Evolutionary conservation across 75 land plant genomes (phyloP).

Genomic region (Selaginella moellendorffii): DNA sequence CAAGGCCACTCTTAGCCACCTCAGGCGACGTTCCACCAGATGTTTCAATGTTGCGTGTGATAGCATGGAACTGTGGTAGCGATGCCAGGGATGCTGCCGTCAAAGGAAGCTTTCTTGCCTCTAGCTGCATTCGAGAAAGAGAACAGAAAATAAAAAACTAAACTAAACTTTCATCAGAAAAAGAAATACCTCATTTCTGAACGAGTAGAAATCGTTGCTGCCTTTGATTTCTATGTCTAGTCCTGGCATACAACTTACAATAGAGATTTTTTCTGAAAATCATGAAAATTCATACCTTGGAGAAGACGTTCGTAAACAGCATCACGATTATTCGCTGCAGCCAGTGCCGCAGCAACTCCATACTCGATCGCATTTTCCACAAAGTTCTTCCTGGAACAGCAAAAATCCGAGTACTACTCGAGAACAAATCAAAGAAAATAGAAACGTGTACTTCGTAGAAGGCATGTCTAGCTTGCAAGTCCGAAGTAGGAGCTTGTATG

Average conservation of each 20-base stretch:
- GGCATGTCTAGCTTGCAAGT: constrained; percentile 33
- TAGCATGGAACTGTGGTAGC: constrained; percentile 69
- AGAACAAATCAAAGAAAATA: no score
- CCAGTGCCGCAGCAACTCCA: constrained; percentile 55
- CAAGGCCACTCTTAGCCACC: constrained; percentile 94
- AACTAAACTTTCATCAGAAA: not conserved
- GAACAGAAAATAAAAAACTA: not conserved
- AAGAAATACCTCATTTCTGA: constrained; percentile 49
- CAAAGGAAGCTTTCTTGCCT: constrained; percentile 66
- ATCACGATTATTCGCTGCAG: constrained; percentile 26
- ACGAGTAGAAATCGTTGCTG: constrained; percentile 79
- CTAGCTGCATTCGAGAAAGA: constrained; percentile 47
- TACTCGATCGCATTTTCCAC: constrained; percentile 79
- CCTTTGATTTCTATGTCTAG: constrained; percentile 81
- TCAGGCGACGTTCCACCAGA: constrained; percentile 47
- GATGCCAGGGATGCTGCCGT: constrained; percentile 43
- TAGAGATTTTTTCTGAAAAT: not conserved
- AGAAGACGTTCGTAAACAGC: constrained; percentile 38
- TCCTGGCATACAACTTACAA: constrained; percentile 35
- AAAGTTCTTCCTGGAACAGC: constrained; percentile 63
- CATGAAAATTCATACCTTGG: constrained; percentile 32
- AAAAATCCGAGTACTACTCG: no score
- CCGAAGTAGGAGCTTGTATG: constrained; percentile 66
- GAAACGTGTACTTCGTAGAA: constrained; percentile 16
- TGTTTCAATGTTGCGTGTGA: constrained; percentile 45